Evolutionary conservation across 352 stramenopile genomes (phyloP), one percentile per base, ranked within the genome.

Genomic region (Hyaloperonospora arabidopsidis): DNA sequence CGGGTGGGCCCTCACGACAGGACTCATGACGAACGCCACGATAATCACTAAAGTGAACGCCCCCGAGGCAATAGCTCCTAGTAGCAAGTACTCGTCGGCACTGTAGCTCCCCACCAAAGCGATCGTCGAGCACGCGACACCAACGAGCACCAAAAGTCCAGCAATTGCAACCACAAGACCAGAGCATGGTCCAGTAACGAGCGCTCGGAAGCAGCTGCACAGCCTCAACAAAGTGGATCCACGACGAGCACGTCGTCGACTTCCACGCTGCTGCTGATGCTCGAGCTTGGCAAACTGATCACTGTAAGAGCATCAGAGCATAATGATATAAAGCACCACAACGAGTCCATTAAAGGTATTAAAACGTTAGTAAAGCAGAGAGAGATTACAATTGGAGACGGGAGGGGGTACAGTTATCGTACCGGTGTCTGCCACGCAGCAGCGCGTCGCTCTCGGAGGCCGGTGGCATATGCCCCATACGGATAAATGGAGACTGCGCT

Each of bases 31-130:
- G 62, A 89, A 95, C 52, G 76, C 79, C 14, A 86, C 50, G 45
- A 93, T 74, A 34, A 95, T 83, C 14, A 86, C 67, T 18, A 85
- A 45, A 25, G 76, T 92, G 61, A 92, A 93, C 23, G 64, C 55
- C n/a, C 58, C 54, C 1, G 82, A 95, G 18, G 86, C 76, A 34
- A 86, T 59, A 2, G 80, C 77, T 14, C 84, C 84, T 0, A 89
- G 57, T 35, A 89, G 88, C 19, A 94, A 68, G 29, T 85, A 83
- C 60, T 79, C 56, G 43, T 84, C 74, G 0, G 70, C 76, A 22
- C 63, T 70, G 45, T 75, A 72, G 22, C 54, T 58, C 32, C 58
- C 49, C 5, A 66, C 50, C 17, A 74, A 29, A 12, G 66, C 67
- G 21, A 78, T 52, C 1, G 55, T 68, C 34, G 76, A 62, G 39